Evolutionary conservation across 768 basidiomycete species (phyloP).

Genomic region (Mycena crocata): DNA sequence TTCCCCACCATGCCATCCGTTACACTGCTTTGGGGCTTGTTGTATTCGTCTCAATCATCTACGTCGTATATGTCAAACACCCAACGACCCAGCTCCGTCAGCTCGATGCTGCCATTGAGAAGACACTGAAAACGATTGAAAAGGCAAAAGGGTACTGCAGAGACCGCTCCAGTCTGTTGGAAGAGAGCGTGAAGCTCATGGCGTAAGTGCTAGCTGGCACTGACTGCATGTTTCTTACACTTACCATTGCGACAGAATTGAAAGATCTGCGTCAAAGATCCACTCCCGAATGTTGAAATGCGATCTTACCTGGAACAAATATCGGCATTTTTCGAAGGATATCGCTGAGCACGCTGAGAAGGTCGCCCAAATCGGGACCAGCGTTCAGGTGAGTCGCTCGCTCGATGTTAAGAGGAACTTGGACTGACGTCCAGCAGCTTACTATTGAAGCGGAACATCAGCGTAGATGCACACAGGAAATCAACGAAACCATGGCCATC

Average conservation of each 20-base stretch:
- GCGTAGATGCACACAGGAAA: slow-evolving; percentile 5
- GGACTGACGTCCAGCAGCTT: background rate
- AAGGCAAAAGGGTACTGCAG: background rate
- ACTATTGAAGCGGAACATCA: slow-evolving; percentile 17
- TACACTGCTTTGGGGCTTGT: background rate
- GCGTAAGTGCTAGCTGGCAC: background rate
- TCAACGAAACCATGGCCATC: background rate
- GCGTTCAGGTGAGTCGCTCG: slow-evolving; percentile 8
- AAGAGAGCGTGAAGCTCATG: background rate
- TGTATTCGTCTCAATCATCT: background rate
- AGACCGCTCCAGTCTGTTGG: background rate
- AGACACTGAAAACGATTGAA: background rate
- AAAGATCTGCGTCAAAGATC: slow-evolving; percentile 3
- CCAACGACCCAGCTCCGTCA: slow-evolving; percentile 3
- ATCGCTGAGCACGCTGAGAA: background rate
- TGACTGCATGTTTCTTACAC: background rate
- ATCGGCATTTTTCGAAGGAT: background rate
- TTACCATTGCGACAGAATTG: background rate
- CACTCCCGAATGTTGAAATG: slow-evolving; percentile 5
- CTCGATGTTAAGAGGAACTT: background rate
- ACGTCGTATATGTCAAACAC: background rate
- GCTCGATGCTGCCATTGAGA: background rate
- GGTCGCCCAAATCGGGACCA: background rate
- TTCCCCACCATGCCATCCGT: background rate
- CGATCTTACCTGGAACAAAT: slow-evolving; percentile 14